Evolutionary conservation across 1,139 yeast species (phyloP), one percentile per base, ranked within the genome.

Genomic region (Magnusiomyces tetraspermus): DNA sequence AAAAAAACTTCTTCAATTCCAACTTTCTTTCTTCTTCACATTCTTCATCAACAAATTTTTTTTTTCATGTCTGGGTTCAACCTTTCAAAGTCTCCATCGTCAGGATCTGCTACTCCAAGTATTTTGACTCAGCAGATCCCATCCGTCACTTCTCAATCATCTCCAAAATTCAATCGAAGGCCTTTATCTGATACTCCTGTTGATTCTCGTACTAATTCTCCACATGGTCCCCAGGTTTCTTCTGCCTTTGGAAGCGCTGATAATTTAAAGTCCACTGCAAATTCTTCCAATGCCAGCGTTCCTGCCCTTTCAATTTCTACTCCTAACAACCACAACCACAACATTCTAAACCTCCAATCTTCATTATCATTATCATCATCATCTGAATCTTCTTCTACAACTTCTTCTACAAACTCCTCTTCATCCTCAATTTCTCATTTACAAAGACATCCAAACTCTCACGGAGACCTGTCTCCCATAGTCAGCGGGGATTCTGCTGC

Each of bases 141-240:
- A 22, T 15, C 46, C 4, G 44, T 38, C 13, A 50, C 55, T 17
- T 43, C 51, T 10, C 23, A 38, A 10, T 51, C 47, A 8, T 53
- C 53, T 15, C 48, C 51, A 10, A 36, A 36, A 11, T 51, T 53
- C 28, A 51, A 54, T 36, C 42, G 53, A 8, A 49, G 52, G 41
- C 54, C 56, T 6, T 45, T 49, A 8, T 54, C 56, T 8, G 56
- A 54, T 44, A 54, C 56, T n/a, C 56, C 56, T 11, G 30, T 44
- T 8, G 44, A 36, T 2, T 54, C 56, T 21, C 49, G 49, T 33
- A 30, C 52, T 2, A 46, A 48, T 37, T 54, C 56, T 11, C 56
- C 56, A 15, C 50, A 26, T 15, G 46, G 26, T n/a, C n/a, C n/a
- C n/a, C n/a, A n/a, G n/a, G n/a, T n/a, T n/a, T n/a, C n/a, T n/a